A percentile compares a stretch with the other conserved stretches of the same genome.
These are phyloP conservation scores for Pythium phragmitis DNA, from an alignment of 352 stramenopile genomes.

Conservation along the genomic window DNA sequence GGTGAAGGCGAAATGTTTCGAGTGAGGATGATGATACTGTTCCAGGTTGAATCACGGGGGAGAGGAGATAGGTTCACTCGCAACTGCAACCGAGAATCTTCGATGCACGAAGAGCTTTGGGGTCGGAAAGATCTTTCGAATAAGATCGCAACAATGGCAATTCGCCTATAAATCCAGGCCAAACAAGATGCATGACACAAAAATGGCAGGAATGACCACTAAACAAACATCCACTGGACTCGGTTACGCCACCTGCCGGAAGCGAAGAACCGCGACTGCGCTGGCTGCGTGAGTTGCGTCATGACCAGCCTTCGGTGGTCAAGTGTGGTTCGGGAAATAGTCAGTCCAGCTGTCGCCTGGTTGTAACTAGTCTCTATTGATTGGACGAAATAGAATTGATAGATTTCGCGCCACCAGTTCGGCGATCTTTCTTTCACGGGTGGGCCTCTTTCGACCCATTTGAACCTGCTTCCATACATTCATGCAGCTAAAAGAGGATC, in stretches of 20 bases:
- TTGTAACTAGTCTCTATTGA: conserved; percentile 10
- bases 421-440: not conserved
- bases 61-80: conserved; percentile 5
- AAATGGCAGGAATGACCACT: not conserved
- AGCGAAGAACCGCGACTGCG: not conserved
- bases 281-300: conserved; percentile 21
- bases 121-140: not conserved
- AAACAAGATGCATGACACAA: not conserved
- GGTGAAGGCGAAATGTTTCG: not conserved
- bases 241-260: not conserved
- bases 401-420: conserved; percentile 7
- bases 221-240: not conserved
- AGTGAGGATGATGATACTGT: conserved; percentile 4
- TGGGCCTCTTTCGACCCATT: not conserved
- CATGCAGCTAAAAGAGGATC: not conserved
- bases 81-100: conserved; percentile 19
- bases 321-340: conserved; percentile 12
- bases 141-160: conserved; percentile 10
- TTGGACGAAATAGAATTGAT: conserved; percentile 7
- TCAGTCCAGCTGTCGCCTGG: conserved; percentile 23
- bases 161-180: not conserved
- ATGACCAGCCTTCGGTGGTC: conserved; percentile 8
- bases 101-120: not conserved
- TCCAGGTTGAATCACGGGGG: conserved; percentile 21
- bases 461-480: not conserved